Evolutionary conservation across 306 rosid species (phyloP).

Genomic region (Benincasa hispida): DNA sequence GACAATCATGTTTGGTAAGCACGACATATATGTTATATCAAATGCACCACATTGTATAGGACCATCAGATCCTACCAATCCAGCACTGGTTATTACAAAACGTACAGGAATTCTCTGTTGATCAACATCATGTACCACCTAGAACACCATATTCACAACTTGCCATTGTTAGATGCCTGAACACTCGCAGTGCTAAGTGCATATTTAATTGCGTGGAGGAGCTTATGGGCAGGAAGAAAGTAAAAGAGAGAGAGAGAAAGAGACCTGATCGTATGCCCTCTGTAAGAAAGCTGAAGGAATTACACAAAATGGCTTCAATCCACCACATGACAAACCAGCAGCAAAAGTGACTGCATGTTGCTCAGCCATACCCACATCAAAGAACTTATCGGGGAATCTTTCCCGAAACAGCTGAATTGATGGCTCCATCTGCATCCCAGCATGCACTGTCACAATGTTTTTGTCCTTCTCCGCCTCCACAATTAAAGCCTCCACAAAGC

Average conservation of each 20-base stretch:
- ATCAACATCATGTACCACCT: constrained; percentile 93
- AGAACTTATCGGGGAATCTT: constrained; percentile 64
- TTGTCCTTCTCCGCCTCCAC: constrained; percentile 68
- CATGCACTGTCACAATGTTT: constrained; percentile 77
- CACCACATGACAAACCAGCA: constrained; percentile 86
- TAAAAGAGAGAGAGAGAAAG: not conserved
- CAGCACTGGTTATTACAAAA: constrained; percentile 77
- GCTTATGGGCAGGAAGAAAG: not conserved
- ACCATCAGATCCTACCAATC: constrained; percentile 89
- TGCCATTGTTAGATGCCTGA: not conserved
- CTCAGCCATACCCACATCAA: constrained; percentile 90
- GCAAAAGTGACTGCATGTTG: constrained; percentile 97
- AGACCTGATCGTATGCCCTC: constrained; percentile 89
- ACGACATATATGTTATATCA: constrained; percentile 79
- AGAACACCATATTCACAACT: not conserved
- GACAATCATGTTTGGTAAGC: constrained; percentile 93
- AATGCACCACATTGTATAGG: constrained; percentile 80
- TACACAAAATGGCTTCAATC: constrained; percentile 87
- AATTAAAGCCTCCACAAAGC: constrained; percentile 67
- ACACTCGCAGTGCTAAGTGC: not conserved
- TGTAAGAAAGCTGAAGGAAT: constrained; percentile 79
- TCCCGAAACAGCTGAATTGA: constrained; percentile 56
- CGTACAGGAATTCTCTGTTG: constrained; percentile 80
- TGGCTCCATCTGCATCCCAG: constrained; percentile 62
- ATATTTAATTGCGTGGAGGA: not conserved